phyloP scores from a whole-genome alignment of 768 basidiomycete species.

The Leccinum imitatum region DNA sequence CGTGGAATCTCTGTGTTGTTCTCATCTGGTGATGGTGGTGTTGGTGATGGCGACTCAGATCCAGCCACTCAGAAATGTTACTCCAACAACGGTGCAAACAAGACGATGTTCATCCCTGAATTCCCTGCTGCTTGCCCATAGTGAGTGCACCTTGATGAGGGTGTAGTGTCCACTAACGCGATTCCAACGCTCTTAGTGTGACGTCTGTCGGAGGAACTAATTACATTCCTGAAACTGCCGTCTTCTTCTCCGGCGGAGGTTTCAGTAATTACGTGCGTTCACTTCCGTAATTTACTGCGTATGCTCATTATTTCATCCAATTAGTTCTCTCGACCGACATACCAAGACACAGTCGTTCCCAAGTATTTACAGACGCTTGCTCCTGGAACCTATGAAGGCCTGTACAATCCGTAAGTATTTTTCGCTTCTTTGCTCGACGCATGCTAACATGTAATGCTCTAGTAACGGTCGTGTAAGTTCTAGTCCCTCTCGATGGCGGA shows the following conservation, averaged over 20 bases:
- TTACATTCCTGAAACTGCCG: conserved; percentile 57
- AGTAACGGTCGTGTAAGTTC: conserved; percentile 56
- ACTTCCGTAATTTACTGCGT: not conserved
- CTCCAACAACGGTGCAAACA: conserved; percentile 58
- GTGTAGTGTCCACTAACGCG: not conserved
- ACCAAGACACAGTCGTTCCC: conserved; percentile 48
- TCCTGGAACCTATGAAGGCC: conserved; percentile 50
- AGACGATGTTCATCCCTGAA: conserved; percentile 49
- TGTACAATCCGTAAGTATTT: conserved; percentile 55
- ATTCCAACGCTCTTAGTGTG: conserved; percentile 42
- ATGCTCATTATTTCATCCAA: not conserved
- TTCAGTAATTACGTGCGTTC: conserved; percentile 63
- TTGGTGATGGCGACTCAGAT: conserved; percentile 61
- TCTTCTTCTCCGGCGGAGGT: conserved; percentile 67
- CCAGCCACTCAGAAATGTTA: conserved; percentile 53
- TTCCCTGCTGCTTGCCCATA: conserved; percentile 67
- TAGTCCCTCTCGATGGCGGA: not conserved
- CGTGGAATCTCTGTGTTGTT: conserved; percentile 67
- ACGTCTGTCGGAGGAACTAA: conserved; percentile 71
- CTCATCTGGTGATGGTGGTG: conserved; percentile 67
- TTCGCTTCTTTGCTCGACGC: not conserved
- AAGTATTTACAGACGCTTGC: conserved; percentile 47
- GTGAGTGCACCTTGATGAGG: conserved; percentile 30
- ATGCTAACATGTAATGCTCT: not conserved
- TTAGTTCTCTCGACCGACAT: conserved; percentile 55